phyloP scores from a whole-genome alignment of 2,329 filamentous ascomycete genomes.

The Arthrocladium fulminans region DNA sequence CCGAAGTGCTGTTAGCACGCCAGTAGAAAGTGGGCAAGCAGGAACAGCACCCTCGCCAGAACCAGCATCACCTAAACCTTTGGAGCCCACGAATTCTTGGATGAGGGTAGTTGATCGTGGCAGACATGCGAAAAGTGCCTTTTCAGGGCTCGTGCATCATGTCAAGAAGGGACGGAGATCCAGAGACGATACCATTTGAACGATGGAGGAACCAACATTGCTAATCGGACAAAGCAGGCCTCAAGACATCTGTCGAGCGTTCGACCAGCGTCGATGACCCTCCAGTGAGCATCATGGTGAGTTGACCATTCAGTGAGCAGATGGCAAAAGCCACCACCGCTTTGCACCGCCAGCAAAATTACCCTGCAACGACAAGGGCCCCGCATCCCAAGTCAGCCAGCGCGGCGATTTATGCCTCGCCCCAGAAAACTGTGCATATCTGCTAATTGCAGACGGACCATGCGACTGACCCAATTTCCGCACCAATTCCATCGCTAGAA shows the following conservation, averaged over 20 bases:
- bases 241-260: background rate
- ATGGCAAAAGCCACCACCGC: background rate
- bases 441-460: background rate
- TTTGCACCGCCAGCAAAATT: background rate
- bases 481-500: background rate
- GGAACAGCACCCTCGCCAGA: background rate
- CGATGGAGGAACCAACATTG: background rate
- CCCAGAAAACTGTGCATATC: background rate
- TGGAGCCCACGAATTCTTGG: constrained; percentile 13
- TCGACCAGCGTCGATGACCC: background rate
- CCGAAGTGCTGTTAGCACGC: constrained; percentile 3
- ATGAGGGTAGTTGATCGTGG: constrained; percentile 22
- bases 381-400: background rate
- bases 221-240: background rate
- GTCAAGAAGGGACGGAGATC: constrained; percentile 20
- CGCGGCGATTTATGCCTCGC: background rate
- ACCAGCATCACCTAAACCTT: constrained; percentile 11
- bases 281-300: background rate
- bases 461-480: background rate
- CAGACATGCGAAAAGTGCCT: constrained; percentile 20
- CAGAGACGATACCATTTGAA: constrained; percentile 14
- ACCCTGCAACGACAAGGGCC: background rate
- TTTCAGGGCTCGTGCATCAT: constrained; percentile 17
- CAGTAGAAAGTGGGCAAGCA: constrained; percentile 7
- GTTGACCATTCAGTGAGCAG: background rate